A percentile compares a stretch with the other conserved stretches of the same genome.
Evolutionary conservation across 73 alveolate genomes (phyloP).

Genomic region (Chromera velia): DNA sequence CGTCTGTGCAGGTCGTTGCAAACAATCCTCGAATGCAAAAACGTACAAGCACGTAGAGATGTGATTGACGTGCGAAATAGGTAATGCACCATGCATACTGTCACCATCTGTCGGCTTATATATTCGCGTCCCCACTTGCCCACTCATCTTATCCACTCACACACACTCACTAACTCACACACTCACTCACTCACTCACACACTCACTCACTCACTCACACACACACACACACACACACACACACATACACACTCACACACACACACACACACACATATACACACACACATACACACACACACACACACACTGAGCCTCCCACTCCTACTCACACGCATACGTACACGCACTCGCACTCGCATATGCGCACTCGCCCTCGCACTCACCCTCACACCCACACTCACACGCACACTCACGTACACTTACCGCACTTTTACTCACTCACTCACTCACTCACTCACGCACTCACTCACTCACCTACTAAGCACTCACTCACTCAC

Average conservation of each 20-base stretch:
- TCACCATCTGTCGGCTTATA: too few relatives aligned
- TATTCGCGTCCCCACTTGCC: too few relatives aligned
- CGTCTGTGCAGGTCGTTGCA: too few relatives aligned
- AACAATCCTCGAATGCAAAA: too few relatives aligned
- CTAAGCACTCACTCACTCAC: neutral
- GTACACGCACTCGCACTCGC: neutral
- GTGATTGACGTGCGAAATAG: too few relatives aligned
- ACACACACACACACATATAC: neutral
- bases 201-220: neutral
- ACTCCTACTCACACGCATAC: neutral
- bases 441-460: slow-evolving; percentile 1
- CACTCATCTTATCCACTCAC: too few relatives aligned
- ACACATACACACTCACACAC: neutral
- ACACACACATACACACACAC: neutral
- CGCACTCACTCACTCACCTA: neutral
- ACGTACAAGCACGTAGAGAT: too few relatives aligned
- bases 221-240: neutral
- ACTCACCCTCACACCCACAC: slow-evolving; percentile 6
- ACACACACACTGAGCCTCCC: neutral
- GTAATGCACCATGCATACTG: too few relatives aligned
- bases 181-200: neutral
- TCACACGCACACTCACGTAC: neutral
- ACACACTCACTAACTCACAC: slow-evolving; percentile 3
- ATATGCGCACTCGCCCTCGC: neutral
- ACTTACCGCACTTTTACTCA: neutral